Conservation (phyloP, 805 yeast species). For the Jamesozyma jinghongensis region DNA sequence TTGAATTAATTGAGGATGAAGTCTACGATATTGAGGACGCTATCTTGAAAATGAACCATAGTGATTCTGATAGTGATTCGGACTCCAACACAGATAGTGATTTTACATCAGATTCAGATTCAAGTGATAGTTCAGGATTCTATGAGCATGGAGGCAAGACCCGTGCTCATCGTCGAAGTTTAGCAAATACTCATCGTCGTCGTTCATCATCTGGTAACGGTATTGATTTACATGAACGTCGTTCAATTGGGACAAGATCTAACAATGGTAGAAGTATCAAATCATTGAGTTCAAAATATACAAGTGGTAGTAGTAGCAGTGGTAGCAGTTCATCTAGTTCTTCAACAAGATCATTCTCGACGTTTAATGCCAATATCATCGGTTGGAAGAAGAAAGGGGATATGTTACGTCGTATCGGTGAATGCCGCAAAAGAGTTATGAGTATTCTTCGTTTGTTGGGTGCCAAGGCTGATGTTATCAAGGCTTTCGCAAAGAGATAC, state of each 20-base stretch:
- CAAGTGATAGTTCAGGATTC: conserved; percentile 6
- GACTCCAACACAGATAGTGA: conserved; percentile 31
- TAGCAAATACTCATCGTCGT: conserved; percentile 1
- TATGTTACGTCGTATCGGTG: conserved; percentile 91
- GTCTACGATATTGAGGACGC: conserved; percentile 93
- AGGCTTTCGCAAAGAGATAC: conserved; percentile 87
- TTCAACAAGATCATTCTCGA: conserved; percentile 28
- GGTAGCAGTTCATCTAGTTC: conserved; percentile 18
- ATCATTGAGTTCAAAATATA: neutral
- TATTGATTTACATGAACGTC: neutral
- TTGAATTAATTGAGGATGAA: conserved; percentile 87
- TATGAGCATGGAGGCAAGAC: neutral
- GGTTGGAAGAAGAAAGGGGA: conserved; percentile 92
- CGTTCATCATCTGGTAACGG: neutral
- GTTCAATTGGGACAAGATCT: neutral
- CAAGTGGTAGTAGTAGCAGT: conserved; percentile 11
- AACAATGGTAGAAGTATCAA: neutral
- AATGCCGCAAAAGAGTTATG: conserved; percentile 91
- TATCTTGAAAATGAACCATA: conserved; percentile 77
- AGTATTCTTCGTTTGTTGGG: conserved; percentile 74
- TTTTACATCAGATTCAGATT: conserved; percentile 12
- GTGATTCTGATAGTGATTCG: conserved; percentile 36
- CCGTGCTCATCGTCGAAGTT: neutral
- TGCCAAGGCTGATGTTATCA: conserved; percentile 94
- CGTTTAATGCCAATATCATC: conserved; percentile 36